These are phyloP conservation scores for Eleusine coracana DNA, from an alignment of 176 grass and related monocot species.

Conservation along the genomic window DNA sequence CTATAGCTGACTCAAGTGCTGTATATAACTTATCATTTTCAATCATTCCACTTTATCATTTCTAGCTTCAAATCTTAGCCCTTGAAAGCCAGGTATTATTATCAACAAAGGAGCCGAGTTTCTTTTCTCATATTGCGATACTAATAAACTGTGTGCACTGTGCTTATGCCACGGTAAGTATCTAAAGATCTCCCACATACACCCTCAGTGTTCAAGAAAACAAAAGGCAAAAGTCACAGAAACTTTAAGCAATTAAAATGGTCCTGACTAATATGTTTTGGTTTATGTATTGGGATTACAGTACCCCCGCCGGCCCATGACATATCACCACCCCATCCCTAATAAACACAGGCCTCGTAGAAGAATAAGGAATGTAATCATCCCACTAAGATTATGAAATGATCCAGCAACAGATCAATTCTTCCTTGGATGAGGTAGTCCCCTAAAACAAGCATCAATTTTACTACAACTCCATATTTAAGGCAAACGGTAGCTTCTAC, in stretches of 20 bases:
- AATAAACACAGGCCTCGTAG: not conserved
- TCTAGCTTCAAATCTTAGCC: constrained; percentile 21
- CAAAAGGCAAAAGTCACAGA: constrained; percentile 3
- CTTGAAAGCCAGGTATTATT: constrained; percentile 4
- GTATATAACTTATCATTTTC: constrained; percentile 45
- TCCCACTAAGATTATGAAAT: not conserved
- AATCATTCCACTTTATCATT: constrained; percentile 1
- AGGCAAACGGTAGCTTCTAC: not conserved
- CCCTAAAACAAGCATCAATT: not conserved
- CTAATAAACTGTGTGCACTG: constrained; percentile 4
- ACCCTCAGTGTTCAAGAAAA: not conserved
- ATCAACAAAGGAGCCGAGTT: not conserved
- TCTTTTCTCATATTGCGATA: not conserved
- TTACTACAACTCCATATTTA: not conserved
- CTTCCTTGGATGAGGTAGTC: not conserved
- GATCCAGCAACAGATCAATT: not conserved
- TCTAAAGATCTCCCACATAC: not conserved
- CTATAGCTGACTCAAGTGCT: constrained; percentile 35
- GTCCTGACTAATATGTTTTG: not conserved
- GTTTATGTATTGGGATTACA: not conserved
- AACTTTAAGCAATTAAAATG: constrained; percentile 8
- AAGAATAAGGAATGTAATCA: not conserved
- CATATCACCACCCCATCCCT: not conserved
- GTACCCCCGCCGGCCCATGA: not conserved
- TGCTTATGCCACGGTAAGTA: not conserved